Conservation (phyloP, 148 eudicot species). For the Camellia sinensis region DNA sequence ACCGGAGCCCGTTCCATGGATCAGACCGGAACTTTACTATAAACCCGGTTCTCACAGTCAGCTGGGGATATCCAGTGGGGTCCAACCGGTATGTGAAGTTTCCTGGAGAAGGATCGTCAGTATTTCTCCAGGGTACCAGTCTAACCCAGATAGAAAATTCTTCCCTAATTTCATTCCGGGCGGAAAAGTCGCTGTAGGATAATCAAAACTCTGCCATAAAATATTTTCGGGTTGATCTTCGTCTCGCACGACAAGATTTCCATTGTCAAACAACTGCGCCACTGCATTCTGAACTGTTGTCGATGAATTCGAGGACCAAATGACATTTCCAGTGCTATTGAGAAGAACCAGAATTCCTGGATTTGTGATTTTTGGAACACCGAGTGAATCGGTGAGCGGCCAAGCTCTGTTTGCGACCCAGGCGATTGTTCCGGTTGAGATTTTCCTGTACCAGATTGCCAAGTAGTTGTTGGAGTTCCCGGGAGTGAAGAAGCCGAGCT, state of each 20-base stretch:
- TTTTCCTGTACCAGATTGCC: not conserved
- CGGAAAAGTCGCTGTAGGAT: conserved; percentile 25
- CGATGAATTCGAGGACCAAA: conserved; percentile 22
- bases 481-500: not conserved
- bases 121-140: conserved; percentile 20
- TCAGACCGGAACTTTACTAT: not conserved
- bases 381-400: conserved; percentile 6
- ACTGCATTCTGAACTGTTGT: conserved; percentile 18
- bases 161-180: conserved; percentile 37
- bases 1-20: conserved; percentile 28
- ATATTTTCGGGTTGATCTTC: conserved; percentile 15
- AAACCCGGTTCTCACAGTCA: not conserved
- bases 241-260: conserved; percentile 33
- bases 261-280: conserved; percentile 29
- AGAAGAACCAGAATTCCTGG: conserved; percentile 11
- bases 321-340: not conserved
- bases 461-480: not conserved
- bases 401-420: conserved; percentile 21
- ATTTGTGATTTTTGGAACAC: not conserved
- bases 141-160: conserved; percentile 15
- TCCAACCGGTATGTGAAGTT: conserved; percentile 12
- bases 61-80: conserved; percentile 26
- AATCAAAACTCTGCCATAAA: conserved; percentile 43
- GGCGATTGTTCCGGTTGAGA: not conserved
- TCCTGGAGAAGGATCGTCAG: conserved; percentile 33